Evolutionary conservation across 495 filamentous ascomycete genomes (phyloP).

Genomic region (Viridothelium virens): DNA sequence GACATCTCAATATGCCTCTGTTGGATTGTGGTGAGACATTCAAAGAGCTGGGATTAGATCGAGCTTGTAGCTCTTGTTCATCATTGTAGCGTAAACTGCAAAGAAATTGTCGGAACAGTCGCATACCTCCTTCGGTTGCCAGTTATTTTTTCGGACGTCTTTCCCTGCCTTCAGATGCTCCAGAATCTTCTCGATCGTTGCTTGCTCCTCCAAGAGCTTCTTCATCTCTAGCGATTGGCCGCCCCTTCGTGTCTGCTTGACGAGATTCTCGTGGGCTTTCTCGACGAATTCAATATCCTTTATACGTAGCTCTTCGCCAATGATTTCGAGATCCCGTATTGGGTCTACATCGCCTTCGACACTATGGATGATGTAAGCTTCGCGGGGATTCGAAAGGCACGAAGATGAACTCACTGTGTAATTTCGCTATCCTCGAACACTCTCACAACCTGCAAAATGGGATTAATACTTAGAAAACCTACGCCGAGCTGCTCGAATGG

Average conservation of each 20-base stretch:
- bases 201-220: conserved; percentile 92
- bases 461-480: too few relatives aligned
- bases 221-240: conserved; percentile 98
- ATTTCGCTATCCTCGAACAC: conserved; percentile 99
- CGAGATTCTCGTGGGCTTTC: conserved; percentile 80
- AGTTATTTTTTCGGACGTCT: conserved; percentile 83
- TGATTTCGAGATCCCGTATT: conserved; percentile 86
- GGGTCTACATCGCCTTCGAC: conserved; percentile 98
- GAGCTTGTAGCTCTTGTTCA: conserved; percentile 97
- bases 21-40: conserved; percentile 61
- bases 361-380: conserved; percentile 15
- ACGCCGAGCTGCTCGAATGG: neutral
- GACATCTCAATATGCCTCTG: conserved; percentile 79
- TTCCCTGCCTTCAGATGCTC: conserved; percentile 76
- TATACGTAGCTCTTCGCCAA: conserved; percentile 89
- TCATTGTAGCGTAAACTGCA: conserved; percentile 53
- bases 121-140: conserved; percentile 92
- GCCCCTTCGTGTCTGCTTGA: conserved; percentile 88
- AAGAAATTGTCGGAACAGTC: conserved; percentile 18
- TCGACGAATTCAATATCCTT: conserved; percentile 99
- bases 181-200: conserved; percentile 80
- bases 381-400: neutral
- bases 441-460: conserved; percentile 57
- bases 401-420: conserved; percentile 52
- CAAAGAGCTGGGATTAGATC: conserved; percentile 99